Evolutionary conservation across 352 stramenopile genomes (phyloP).

Genomic region (Pythium myriotylum): DNA sequence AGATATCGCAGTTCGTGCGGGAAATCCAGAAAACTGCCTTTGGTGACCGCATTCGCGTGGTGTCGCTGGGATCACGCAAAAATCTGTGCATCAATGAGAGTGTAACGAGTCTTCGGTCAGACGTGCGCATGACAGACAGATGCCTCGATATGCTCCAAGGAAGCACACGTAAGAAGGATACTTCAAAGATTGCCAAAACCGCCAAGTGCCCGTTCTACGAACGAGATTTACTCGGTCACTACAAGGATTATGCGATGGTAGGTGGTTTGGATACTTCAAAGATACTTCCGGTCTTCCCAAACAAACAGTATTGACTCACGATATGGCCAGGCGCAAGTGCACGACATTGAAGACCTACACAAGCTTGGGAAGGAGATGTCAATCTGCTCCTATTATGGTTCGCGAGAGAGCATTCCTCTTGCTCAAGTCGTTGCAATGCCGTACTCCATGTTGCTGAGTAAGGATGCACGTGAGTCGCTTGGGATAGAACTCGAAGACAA

Average conservation of each 20-base stretch:
- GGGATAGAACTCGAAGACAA: conserved; percentile 85
- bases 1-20: conserved; percentile 88
- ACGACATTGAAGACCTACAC: conserved; percentile 97
- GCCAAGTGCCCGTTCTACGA: conserved; percentile 85
- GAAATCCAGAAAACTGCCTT: conserved; percentile 88
- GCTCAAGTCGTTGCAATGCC: conserved; percentile 92
- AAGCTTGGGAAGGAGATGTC: conserved; percentile 88
- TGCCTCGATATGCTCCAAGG: conserved; percentile 88
- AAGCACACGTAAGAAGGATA: conserved; percentile 50
- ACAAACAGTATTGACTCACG: background rate
- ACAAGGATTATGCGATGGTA: conserved; percentile 81
- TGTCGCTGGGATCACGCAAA: conserved; percentile 84
- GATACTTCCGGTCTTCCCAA: background rate
- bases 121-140: conserved; percentile 83
- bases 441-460: conserved; percentile 93
- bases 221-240: conserved; percentile 67
- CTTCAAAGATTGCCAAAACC: conserved; percentile 44
- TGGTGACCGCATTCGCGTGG: conserved; percentile 62
- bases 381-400: conserved; percentile 98
- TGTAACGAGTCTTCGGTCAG: conserved; percentile 65
- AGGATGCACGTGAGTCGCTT: conserved; percentile 89
- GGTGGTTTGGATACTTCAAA: conserved; percentile 7
- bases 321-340: conserved; percentile 58
- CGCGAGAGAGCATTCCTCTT: conserved; percentile 84
- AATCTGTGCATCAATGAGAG: conserved; percentile 82